A percentile compares a stretch with the other conserved stretches of the same genome.
Conservation (phyloP, 345 rosid species). For the Garcia nutans region DNA sequence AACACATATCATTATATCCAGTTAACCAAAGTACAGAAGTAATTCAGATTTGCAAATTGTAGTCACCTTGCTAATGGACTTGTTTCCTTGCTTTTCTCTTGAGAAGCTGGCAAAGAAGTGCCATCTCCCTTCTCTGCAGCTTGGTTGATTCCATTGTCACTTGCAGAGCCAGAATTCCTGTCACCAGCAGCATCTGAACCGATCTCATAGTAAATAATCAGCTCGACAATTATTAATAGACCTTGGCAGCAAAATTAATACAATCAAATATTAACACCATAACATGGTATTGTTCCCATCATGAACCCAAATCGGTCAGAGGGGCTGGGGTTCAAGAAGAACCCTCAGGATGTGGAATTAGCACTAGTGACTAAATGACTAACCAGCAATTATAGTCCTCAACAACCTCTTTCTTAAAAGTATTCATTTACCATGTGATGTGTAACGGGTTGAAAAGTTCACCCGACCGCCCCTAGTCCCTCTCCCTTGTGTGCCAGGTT, state of each 20-base stretch:
- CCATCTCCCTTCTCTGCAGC: constrained; percentile 49
- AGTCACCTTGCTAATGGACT: constrained; percentile 49
- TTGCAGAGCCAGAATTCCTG: constrained; percentile 47
- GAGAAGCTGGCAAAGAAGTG: constrained; percentile 41
- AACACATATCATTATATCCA: constrained; percentile 4
- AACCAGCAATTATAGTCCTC: constrained; percentile 13
- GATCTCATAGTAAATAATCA: constrained; percentile 28
- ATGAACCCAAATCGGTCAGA: constrained; percentile 1
- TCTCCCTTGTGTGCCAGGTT: constrained; percentile 57
- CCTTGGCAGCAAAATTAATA: constrained; percentile 14
- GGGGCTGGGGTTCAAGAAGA: neutral
- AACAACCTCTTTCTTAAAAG: neutral
- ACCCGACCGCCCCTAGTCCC: constrained; percentile 61
- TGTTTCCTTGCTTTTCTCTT: constrained; percentile 50
- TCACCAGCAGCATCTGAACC: constrained; percentile 64
- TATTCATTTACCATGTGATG: constrained; percentile 53
- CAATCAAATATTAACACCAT: constrained; percentile 5
- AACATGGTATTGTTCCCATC: neutral
- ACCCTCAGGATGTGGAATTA: neutral
- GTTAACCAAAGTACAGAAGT: constrained; percentile 13
- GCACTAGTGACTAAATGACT: neutral
- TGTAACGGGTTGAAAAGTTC: constrained; percentile 48
- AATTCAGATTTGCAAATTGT: neutral
- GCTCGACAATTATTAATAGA: constrained; percentile 9
- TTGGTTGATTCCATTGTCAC: constrained; percentile 54